Conservation (phyloP, 2,329 filamentous ascomycete genomes). For the Xylariaceae sp. region DNA sequence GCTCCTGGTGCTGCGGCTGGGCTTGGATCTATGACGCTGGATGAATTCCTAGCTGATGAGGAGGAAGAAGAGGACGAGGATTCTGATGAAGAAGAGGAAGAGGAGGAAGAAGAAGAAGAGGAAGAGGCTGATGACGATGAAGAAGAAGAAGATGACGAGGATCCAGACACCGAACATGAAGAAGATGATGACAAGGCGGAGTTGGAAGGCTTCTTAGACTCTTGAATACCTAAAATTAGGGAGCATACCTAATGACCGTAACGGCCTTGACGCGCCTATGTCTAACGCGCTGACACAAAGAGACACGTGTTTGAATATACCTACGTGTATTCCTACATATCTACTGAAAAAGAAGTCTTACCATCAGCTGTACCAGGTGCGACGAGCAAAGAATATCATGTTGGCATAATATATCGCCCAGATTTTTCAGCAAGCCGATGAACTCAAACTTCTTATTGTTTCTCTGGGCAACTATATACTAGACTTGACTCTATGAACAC, state of each 20-base stretch:
- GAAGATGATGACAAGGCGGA: slow-evolving; percentile 47
- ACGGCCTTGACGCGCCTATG: neutral
- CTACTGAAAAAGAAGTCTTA: too few species aligned
- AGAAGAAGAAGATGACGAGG: slow-evolving; percentile 49
- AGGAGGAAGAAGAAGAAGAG: slow-evolving; percentile 52
- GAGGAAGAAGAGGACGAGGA: slow-evolving; percentile 58
- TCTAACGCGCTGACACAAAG: too few species aligned
- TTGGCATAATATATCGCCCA: too few species aligned
- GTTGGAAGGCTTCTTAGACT: slow-evolving; percentile 48
- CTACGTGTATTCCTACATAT: too few species aligned
- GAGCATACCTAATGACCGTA: neutral
- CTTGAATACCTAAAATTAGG: slow-evolving; percentile 26
- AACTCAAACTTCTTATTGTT: too few species aligned
- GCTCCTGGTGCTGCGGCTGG: slow-evolving; percentile 37
- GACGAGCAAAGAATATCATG: too few species aligned
- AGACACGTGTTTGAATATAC: too few species aligned
- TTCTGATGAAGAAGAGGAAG: slow-evolving; percentile 57
- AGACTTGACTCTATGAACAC: too few species aligned
- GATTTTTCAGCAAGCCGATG: too few species aligned
- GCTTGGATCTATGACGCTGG: slow-evolving; percentile 76
- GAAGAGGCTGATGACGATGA: slow-evolving; percentile 53
- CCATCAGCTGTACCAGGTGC: too few species aligned
- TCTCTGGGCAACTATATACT: too few species aligned
- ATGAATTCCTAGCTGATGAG: slow-evolving; percentile 87
- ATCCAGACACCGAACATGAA: slow-evolving; percentile 47